These are phyloP conservation scores for Diversispora eburnea DNA, from an alignment of 192 early-diverging fungal genomes.

Conservation along the genomic window DNA sequence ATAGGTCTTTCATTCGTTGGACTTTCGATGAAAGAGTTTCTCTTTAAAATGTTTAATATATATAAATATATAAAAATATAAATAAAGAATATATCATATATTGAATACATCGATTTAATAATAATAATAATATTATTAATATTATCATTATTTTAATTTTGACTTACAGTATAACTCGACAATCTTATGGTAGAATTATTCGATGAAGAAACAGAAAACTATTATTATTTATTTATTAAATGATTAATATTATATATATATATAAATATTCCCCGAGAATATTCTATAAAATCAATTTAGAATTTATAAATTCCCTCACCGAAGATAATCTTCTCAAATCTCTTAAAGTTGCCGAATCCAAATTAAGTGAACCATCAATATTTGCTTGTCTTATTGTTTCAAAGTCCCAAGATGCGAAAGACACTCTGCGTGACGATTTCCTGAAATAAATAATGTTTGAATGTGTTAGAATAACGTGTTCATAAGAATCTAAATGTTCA, in stretches of 20 bases:
- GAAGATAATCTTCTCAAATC: neutral
- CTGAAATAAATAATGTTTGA: neutral
- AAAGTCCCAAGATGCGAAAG: conserved; percentile 37
- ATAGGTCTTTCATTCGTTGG: too few relatives aligned
- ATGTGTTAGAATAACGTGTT: neutral
- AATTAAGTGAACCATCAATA: conserved; percentile 1
- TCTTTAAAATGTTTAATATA: too few relatives aligned
- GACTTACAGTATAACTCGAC: neutral
- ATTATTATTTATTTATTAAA: neutral
- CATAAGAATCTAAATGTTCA: neutral
- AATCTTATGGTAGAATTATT: neutral
- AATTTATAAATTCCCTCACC: too few relatives aligned
- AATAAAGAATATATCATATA: too few relatives aligned
- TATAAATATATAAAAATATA: too few relatives aligned
- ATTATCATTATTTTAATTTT: neutral
- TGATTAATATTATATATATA: neutral
- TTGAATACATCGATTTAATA: neutral
- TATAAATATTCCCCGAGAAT: neutral
- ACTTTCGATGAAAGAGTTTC: too few relatives aligned
- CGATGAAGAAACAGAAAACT: neutral
- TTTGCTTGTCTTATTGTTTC: conserved; percentile 29
- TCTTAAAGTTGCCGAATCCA: neutral
- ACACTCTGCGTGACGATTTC: conserved; percentile 24
- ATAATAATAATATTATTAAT: neutral
- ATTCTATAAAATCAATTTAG: neutral